Percentiles rank a stretch among this genome's conserved stretches.
Evolutionary conservation across 495 filamentous ascomycete genomes (phyloP).

Genomic region (Podospora appendiculata): DNA sequence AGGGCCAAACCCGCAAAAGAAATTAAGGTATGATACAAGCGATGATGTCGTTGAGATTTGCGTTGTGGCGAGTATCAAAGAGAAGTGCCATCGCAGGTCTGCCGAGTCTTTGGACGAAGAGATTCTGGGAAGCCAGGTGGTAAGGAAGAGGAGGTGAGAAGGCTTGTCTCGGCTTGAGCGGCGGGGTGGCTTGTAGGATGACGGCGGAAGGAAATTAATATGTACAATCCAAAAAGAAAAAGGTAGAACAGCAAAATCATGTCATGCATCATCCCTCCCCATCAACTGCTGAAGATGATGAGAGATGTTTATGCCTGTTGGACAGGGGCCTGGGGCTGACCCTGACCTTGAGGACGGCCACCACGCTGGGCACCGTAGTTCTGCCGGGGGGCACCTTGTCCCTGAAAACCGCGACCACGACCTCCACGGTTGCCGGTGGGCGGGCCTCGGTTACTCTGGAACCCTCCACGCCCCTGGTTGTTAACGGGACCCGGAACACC

Average conservation of each 20-base stretch:
- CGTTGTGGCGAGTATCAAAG: constrained; percentile 1
- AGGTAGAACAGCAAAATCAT: constrained; percentile 9
- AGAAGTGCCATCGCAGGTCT: neutral
- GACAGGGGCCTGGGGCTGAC: constrained; percentile 17
- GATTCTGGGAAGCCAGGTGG: neutral
- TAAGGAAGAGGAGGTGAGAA: neutral
- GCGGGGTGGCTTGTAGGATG: neutral
- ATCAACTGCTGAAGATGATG: neutral
- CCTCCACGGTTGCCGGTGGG: constrained; percentile 19
- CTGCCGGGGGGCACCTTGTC: constrained; percentile 25
- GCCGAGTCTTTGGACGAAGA: neutral
- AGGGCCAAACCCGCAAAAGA: neutral
- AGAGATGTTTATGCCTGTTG: constrained; percentile 18
- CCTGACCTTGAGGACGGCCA: constrained; percentile 21
- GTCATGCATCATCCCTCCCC: constrained; percentile 6
- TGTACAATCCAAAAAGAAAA: constrained; percentile 21
- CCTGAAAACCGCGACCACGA: constrained; percentile 17
- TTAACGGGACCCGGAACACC: constrained; percentile 14
- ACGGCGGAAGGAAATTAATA: constrained; percentile 12
- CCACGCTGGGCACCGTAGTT: constrained; percentile 37
- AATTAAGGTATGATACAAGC: constrained; percentile 18
- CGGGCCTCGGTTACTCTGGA: constrained; percentile 33
- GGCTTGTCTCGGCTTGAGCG: neutral
- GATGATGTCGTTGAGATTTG: constrained; percentile 5
- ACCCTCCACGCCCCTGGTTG: constrained; percentile 19